Conservation (phyloP, 495 filamentous ascomycete genomes). For the Xanthoparmelia taractica region DNA sequence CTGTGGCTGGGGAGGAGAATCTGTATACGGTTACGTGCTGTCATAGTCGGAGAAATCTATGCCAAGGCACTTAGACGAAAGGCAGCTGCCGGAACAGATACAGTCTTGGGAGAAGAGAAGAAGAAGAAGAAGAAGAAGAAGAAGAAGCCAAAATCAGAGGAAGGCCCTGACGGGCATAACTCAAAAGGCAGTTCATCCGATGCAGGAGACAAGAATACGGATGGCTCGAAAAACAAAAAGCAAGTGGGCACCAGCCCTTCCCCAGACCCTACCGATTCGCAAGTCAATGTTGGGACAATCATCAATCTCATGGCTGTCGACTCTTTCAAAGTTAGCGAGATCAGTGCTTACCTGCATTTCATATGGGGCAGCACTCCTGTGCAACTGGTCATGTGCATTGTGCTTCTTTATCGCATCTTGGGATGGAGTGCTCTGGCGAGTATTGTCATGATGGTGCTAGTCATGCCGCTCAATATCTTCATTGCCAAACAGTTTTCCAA, state of each 20-base stretch:
- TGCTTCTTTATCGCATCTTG: conserved; percentile 78
- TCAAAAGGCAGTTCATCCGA: conserved; percentile 14
- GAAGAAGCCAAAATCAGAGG: conserved; percentile 33
- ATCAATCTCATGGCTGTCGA: conserved; percentile 99
- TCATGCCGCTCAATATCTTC: conserved; percentile 80
- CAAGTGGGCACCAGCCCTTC: conserved; percentile 35
- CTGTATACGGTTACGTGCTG: conserved; percentile 83
- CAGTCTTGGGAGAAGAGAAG: conserved; percentile 50
- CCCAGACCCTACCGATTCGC: conserved; percentile 48
- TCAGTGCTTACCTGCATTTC: conserved; percentile 87
- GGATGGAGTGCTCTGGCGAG: conserved; percentile 91
- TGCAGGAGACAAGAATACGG: conserved; percentile 56
- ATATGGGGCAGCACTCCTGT: conserved; percentile 79
- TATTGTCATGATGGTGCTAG: conserved; percentile 80
- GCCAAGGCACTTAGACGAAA: conserved; percentile 92
- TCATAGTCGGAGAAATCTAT: conserved; percentile 97
- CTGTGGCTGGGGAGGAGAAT: conserved; percentile 90
- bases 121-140: conserved; percentile 39
- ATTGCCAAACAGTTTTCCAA: conserved; percentile 77
- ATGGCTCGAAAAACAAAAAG: conserved; percentile 29
- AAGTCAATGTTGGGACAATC: conserved; percentile 89
- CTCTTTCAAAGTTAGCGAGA: conserved; percentile 95
- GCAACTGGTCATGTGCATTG: conserved; percentile 65
- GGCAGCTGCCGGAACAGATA: conserved; percentile 68
- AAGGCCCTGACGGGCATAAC: neutral